Percentiles rank a stretch among this genome's conserved stretches.
phyloP scores from a whole-genome alignment of 176 grass and related monocot species.

The Musa schizocarpa region DNA sequence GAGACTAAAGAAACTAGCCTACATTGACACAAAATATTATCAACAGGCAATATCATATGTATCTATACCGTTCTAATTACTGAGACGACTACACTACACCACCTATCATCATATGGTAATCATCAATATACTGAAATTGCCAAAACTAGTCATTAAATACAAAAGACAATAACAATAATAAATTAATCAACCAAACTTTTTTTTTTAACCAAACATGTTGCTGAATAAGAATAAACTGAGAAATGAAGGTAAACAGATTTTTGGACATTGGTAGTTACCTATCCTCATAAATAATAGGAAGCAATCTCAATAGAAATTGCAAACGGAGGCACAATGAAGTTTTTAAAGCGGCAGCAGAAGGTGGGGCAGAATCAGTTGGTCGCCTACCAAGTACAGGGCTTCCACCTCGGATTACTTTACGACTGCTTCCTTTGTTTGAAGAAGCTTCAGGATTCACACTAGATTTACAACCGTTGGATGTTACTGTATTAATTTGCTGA shows the following conservation, averaged over 20 bases:
- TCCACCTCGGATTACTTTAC: slow-evolving; percentile 76
- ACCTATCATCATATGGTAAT: too few species aligned
- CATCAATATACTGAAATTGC: neutral
- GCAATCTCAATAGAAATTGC: slow-evolving; percentile 90
- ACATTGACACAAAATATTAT: too few species aligned
- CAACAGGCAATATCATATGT: too few species aligned
- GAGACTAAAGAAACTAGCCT: too few species aligned
- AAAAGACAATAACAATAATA: neutral
- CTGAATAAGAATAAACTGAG: neutral
- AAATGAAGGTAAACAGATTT: neutral
- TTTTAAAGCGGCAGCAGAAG: slow-evolving; percentile 60
- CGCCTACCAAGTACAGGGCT: slow-evolving; percentile 70
- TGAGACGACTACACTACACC: too few species aligned
- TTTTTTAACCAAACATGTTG: neutral
- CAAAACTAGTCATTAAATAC: neutral
- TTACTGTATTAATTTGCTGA: slow-evolving; percentile 70
- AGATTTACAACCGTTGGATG: slow-evolving; percentile 56
- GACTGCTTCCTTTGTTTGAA: slow-evolving; percentile 55
- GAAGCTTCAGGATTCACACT: slow-evolving; percentile 55
- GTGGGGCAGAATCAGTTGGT: slow-evolving; percentile 52
- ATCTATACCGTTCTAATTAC: too few species aligned
- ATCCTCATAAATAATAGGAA: slow-evolving; percentile 79
- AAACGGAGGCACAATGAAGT: slow-evolving; percentile 77
- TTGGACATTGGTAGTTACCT: slow-evolving; percentile 34
- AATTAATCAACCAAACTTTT: neutral